Base-by-base conservation (phyloP, 1,284 basidiomycete genomes). In the Ustilago sp. region DNA sequence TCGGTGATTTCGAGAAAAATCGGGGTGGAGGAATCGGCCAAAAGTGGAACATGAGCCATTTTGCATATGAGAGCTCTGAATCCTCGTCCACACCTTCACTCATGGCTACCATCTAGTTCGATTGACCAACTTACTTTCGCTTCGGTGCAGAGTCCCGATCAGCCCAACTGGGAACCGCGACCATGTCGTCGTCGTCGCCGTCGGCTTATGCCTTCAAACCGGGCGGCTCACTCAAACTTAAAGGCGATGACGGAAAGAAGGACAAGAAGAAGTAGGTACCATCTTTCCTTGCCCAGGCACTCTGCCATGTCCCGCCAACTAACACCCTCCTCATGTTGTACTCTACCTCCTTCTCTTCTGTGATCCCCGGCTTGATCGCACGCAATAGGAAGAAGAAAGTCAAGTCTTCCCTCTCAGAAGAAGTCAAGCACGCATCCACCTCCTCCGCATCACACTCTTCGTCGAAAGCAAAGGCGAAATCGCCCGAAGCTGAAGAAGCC, bases 201-300 rank as follows among this genome's bases (percentile, higher is more conserved):
- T 78, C 79, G 41, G 76, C 81, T 13, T 85, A 84, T 55, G 53
- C 73, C 0, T 81, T 79, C 71, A 77, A 78, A 60, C 82, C 83
- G 0, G 82, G 82, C 13, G 83, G 83, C n/a, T 79, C 82, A 52
- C 75, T 85, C 36, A 85, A 83, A 61, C 77, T 85, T 38, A 85
- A 85, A 50, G 78, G 75, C 34, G 74, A 66, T 7, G 69, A 74
- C n/a, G 72, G 57, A 17, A 69, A 66, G 61, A 78, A 73, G 60
- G 63, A 79, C 60, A 72, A 73, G 63, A 77, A 73, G 11, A 72
- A 66, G 74, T 76, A 53, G 56, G 78, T 68, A 2, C 1, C 13
- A 50, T 28, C 36, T 28, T 32, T 19, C 39, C n/a, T 38, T 35
- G 19, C 58, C 45, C 12, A 41, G 35, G 12, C 54, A 12, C 32